phyloP scores from a whole-genome alignment of 148 eudicot genomes.

The Arbutus unedo region DNA sequence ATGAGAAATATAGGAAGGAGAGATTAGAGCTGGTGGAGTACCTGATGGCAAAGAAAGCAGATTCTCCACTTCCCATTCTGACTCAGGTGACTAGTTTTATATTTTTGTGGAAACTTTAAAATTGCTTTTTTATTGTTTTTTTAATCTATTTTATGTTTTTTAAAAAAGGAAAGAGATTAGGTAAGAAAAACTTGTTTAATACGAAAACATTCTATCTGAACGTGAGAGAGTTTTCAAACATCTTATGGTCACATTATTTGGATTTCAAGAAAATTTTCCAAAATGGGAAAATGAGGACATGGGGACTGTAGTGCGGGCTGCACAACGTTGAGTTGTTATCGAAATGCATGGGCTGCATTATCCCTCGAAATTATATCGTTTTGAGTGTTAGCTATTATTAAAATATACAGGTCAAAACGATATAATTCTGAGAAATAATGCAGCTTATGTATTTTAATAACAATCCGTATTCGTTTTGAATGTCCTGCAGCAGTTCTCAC shows the following conservation, averaged over 20 bases:
- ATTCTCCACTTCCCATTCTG: conserved; percentile 24
- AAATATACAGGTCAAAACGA: too few species aligned
- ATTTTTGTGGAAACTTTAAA: neutral
- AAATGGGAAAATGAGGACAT: neutral
- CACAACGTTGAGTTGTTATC: too few species aligned
- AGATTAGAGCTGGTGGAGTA: conserved; percentile 46
- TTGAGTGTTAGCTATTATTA: too few species aligned
- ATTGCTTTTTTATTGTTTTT: neutral
- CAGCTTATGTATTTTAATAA: too few species aligned
- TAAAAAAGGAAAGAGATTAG: neutral
- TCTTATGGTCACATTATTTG: neutral
- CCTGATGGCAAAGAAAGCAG: conserved; percentile 26
- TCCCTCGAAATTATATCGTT: too few species aligned
- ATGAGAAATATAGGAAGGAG: conserved; percentile 31
- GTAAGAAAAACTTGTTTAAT: neutral
- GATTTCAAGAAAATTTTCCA: neutral
- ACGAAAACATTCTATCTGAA: neutral
- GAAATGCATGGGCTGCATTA: too few species aligned
- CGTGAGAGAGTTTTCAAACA: neutral
- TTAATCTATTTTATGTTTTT: neutral
- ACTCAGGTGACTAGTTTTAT: conserved; percentile 35
- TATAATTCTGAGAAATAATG: too few species aligned
- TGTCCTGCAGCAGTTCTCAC: too few species aligned
- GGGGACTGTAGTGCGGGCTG: too few species aligned
- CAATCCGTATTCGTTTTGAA: too few species aligned